Conservation (phyloP, 805 yeast species). For the Lachancea sp. region DNA sequence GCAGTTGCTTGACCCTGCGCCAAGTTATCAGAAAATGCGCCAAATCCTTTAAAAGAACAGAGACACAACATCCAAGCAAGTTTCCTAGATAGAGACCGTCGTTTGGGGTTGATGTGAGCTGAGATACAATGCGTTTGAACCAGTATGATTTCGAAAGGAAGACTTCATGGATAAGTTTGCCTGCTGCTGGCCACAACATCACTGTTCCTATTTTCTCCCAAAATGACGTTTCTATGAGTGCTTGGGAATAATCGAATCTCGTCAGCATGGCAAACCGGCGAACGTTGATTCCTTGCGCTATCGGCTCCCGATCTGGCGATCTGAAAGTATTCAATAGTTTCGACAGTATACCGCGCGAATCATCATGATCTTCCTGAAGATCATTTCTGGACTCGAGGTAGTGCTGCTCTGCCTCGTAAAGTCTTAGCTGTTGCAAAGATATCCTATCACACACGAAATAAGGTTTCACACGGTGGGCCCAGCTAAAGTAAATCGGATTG, state of each 20-base stretch:
- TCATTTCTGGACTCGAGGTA: slow-evolving; percentile 1
- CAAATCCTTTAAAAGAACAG: slow-evolving; percentile 15
- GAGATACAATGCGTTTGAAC: slow-evolving; percentile 1
- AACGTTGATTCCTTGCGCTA: neutral
- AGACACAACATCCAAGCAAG: slow-evolving; percentile 22
- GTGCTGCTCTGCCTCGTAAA: slow-evolving; percentile 7
- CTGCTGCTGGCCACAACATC: slow-evolving; percentile 7
- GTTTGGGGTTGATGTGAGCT: slow-evolving; percentile 10
- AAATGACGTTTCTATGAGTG: slow-evolving; percentile 4
- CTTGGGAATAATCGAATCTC: slow-evolving; percentile 7
- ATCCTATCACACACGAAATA: slow-evolving; percentile 7
- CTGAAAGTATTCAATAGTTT: slow-evolving; percentile 1
- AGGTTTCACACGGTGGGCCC: slow-evolving; percentile 9
- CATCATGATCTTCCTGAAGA: neutral
- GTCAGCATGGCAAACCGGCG: neutral
- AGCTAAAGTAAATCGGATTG: slow-evolving; percentile 8
- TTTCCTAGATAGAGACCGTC: slow-evolving; percentile 14
- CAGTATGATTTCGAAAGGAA: slow-evolving; percentile 1
- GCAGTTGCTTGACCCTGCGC: slow-evolving; percentile 18
- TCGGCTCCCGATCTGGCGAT: neutral
- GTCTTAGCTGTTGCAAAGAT: slow-evolving; percentile 5
- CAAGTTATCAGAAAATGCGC: slow-evolving; percentile 14
- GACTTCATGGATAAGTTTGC: slow-evolving; percentile 1
- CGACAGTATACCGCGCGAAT: neutral
- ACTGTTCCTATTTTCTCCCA: slow-evolving; percentile 6